phyloP scores from a whole-genome alignment of 2,329 filamentous ascomycete species.

The Hawksworthiomyces lignivorus region DNA sequence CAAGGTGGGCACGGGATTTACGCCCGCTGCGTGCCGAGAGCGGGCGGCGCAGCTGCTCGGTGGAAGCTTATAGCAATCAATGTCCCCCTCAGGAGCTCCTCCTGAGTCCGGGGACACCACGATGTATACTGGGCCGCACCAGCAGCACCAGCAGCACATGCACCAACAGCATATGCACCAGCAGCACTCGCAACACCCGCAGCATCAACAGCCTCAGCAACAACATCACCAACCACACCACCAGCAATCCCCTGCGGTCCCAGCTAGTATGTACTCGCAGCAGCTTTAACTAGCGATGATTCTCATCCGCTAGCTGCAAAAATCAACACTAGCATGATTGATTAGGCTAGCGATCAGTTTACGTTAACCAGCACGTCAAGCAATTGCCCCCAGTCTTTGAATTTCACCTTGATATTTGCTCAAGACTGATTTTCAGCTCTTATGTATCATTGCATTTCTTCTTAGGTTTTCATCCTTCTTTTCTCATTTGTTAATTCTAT shows the following conservation, averaged over 20 bases:
- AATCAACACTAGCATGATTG: too few relatives aligned
- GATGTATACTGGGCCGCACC: constrained; percentile 25
- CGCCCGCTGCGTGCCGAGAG: constrained; percentile 78
- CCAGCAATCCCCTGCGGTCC: constrained; percentile 5
- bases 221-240: constrained; percentile 2
- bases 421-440: too few relatives aligned
- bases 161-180: constrained; percentile 1
- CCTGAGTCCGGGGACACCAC: constrained; percentile 39
- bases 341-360: too few relatives aligned
- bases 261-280: constrained; percentile 4
- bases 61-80: constrained; percentile 47
- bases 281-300: constrained; percentile 2
- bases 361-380: too few relatives aligned
- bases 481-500: too few relatives aligned
- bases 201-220: background rate
- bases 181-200: constrained; percentile 4
- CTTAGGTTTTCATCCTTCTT: too few relatives aligned
- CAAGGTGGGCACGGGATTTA: constrained; percentile 86
- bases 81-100: constrained; percentile 42
- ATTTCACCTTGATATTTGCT: too few relatives aligned
- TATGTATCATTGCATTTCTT: too few relatives aligned
- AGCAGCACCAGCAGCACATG: constrained; percentile 21
- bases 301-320: too few relatives aligned
- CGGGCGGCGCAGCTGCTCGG: constrained; percentile 58
- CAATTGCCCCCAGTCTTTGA: too few relatives aligned